Base-by-base conservation (phyloP, 108 stramenopile species). In the Nitzschia putrida region DNA sequence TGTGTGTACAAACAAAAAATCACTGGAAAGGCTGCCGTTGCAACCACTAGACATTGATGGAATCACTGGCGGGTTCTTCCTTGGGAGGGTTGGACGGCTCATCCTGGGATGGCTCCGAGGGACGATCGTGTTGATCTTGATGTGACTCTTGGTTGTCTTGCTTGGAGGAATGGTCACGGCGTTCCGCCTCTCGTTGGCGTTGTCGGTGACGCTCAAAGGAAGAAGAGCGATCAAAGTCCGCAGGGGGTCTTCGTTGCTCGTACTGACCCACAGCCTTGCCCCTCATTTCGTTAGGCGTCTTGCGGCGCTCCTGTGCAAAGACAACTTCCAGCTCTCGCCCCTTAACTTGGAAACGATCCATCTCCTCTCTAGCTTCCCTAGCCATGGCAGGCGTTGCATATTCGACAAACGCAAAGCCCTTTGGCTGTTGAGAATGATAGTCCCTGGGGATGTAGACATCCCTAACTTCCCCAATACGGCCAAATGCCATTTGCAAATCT, bases 371-470 rank as follows among this genome's bases (percentile, higher is more conserved):
- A 12, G 93, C 93, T 67, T 91, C 90, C 41, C 70, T 54, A 8
- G 93, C 93, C 82, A 80, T 84, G 51, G 85, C 87, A n/a, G 87
- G 83, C 20, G 81, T 85, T 41, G 90, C 90, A 68, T 87, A 94
- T 64, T 94, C 93, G 68, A 94, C 88, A 66, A 94, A 94, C 0
- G 93, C 93, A 78, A 94, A 94, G 18, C 93, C 93, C 66, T 90
- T 90, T 64, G 90, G 87, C 55, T 90, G 90, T 43, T 91, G 87
- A 26, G 88, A 88, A 67, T 91, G 90, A 55, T 80, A 94, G 57
- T 93, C 93, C 6, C 88, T 78, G 43, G 93, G 93, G 69, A 94
- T 91, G 77, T 94, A 94, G 23, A 94, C 89, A 72, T 94, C 93
- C 29, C 90, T 83, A 7, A 94, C 82, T 60, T 91, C 89, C 2